A percentile compares a stretch with the other conserved stretches of the same genome.
phyloP scores from a whole-genome alignment of 176 grass and related monocot species.

The Tillandsia fasciculata region DNA sequence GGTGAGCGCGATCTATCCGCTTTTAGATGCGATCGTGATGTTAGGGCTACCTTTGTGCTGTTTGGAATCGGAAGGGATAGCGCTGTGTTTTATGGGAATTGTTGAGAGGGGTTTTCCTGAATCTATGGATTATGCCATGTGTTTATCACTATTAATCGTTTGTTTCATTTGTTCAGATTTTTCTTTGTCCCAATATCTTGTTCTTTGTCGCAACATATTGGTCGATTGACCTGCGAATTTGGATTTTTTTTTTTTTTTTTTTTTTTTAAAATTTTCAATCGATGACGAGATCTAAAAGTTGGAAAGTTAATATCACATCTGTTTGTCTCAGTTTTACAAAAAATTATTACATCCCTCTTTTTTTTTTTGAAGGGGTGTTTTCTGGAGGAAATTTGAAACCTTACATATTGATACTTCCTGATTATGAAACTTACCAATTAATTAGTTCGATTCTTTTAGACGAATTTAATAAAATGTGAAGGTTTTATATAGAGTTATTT shows the following conservation, averaged over 20 bases:
- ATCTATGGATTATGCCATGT: neutral
- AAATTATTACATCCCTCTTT: too few relatives aligned
- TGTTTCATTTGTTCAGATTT: neutral
- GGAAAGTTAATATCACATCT: neutral
- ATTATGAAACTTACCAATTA: neutral
- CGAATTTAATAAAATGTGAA: neutral
- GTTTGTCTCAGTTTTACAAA: too few relatives aligned
- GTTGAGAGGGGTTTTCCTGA: neutral
- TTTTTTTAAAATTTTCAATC: neutral
- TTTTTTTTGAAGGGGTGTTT: too few relatives aligned
- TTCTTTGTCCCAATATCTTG: neutral
- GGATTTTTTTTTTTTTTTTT: neutral
- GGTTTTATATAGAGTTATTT: neutral
- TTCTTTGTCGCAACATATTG: neutral
- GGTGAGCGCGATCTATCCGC: slow-evolving; percentile 19
- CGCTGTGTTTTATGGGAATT: neutral
- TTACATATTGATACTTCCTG: neutral
- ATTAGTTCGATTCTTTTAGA: neutral
- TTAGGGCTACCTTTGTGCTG: neutral
- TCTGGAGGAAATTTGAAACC: neutral
- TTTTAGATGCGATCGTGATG: neutral
- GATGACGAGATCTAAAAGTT: neutral
- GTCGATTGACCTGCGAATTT: neutral
- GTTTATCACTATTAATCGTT: neutral
- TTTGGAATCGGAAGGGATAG: neutral